phyloP scores from a whole-genome alignment of 2,329 filamentous ascomycete genomes.

The Xylaria sp. region DNA sequence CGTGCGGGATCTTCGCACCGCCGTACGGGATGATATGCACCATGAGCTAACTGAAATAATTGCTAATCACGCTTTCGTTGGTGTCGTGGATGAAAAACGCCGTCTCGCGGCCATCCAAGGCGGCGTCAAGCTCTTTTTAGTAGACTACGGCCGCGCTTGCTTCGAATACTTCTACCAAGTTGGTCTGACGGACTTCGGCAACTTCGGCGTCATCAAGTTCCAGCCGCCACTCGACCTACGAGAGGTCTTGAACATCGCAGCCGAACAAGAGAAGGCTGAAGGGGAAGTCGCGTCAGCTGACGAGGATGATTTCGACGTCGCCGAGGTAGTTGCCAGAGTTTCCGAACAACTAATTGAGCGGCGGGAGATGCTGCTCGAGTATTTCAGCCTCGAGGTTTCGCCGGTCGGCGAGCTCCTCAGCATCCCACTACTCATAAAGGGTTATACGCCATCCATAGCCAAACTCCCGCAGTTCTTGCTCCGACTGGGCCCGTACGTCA shows the following conservation, averaged over 20 bases:
- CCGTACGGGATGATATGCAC: conserved; percentile 83
- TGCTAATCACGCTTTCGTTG: conserved; percentile 88
- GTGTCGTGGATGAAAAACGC: conserved; percentile 84
- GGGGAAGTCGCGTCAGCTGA: conserved; percentile 39
- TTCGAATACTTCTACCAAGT: conserved; percentile 96
- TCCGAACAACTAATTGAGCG: conserved; percentile 72
- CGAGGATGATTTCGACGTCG: conserved; percentile 67
- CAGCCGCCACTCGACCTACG: conserved; percentile 74
- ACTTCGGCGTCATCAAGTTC: conserved; percentile 86
- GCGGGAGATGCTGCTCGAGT: conserved; percentile 87
- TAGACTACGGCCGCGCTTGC: conserved; percentile 88
- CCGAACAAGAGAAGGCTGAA: conserved; percentile 66
- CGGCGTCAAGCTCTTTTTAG: conserved; percentile 86
- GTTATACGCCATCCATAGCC: conserved; percentile 82
- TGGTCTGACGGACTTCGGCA: conserved; percentile 92
- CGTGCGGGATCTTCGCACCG: conserved; percentile 80
- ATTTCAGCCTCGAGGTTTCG: conserved; percentile 86
- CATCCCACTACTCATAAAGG: conserved; percentile 85
- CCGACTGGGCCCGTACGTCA: conserved; percentile 82
- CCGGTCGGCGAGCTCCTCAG: conserved; percentile 75
- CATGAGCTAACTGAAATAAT: conserved; percentile 86
- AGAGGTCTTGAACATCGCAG: conserved; percentile 75
- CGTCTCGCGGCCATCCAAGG: conserved; percentile 92
- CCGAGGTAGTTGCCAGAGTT: conserved; percentile 69
- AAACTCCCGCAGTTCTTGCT: conserved; percentile 91